Evolutionary conservation across 805 yeast genomes (phyloP).

Genomic region (Candida ficus): DNA sequence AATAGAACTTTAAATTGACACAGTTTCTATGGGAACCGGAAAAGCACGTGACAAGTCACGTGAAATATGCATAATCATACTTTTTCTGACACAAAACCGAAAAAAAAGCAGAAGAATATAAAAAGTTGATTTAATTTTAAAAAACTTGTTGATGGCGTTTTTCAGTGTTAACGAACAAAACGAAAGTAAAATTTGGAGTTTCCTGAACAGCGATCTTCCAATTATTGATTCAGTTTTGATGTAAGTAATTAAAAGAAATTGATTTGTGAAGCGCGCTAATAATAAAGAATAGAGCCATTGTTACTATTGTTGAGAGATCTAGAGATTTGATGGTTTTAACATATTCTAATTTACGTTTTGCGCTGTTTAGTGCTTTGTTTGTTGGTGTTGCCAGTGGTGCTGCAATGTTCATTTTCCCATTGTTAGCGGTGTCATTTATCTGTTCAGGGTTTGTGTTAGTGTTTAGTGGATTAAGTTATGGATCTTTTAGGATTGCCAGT

Average conservation of each 20-base stretch:
- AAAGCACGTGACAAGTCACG: too few relatives aligned
- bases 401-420: constrained; percentile 19
- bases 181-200: constrained; percentile 9
- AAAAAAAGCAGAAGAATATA: too few relatives aligned
- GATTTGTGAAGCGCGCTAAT: not conserved
- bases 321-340: constrained; percentile 10
- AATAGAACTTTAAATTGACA: too few relatives aligned
- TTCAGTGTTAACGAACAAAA: constrained; percentile 6
- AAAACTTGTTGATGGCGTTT: not conserved
- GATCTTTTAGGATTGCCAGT: constrained; percentile 21
- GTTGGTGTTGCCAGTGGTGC: constrained; percentile 12
- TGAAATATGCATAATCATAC: too few relatives aligned
- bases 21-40: too few relatives aligned
- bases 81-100: constrained; percentile 1
- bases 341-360: constrained; percentile 15
- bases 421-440: constrained; percentile 18
- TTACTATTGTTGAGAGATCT: constrained; percentile 1
- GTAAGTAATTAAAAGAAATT: not conserved
- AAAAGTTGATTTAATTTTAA: too few relatives aligned
- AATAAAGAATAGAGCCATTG: constrained; percentile 7
- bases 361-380: constrained; percentile 15
- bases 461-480: constrained; percentile 23
- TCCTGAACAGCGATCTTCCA: constrained; percentile 9
- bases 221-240: constrained; percentile 17
- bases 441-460: constrained; percentile 24